phyloP scores from a whole-genome alignment of 768 basidiomycete species.

The Solioccasus polychromus region DNA sequence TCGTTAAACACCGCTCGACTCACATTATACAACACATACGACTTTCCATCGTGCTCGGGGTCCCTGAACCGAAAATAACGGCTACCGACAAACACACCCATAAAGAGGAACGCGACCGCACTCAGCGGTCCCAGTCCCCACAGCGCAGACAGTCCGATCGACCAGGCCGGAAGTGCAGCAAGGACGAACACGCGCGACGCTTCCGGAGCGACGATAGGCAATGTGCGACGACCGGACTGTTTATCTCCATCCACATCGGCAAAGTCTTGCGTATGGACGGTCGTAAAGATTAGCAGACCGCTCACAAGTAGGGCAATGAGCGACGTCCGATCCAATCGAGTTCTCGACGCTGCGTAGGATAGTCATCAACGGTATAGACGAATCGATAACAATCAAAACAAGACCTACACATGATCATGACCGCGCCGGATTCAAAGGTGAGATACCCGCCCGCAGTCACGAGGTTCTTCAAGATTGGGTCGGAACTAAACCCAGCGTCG shows the following conservation, averaged over 20 bases:
- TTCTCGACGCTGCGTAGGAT: slow-evolving; percentile 8
- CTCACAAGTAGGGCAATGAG: slow-evolving; percentile 24
- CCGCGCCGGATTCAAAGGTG: slow-evolving; percentile 35
- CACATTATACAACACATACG: slow-evolving; percentile 16
- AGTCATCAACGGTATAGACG: too few species aligned
- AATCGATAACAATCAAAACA: not conserved
- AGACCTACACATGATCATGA: slow-evolving; percentile 23
- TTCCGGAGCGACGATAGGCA: slow-evolving; percentile 26
- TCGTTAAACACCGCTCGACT: not conserved
- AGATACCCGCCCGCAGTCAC: slow-evolving; percentile 32
- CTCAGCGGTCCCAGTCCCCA: slow-evolving; percentile 11
- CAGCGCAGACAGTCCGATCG: slow-evolving; percentile 1
- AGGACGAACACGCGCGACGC: slow-evolving; percentile 12
- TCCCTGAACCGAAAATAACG: slow-evolving; percentile 13
- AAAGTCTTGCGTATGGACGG: slow-evolving; percentile 38
- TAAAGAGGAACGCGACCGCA: slow-evolving; percentile 5
- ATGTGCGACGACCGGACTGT: slow-evolving; percentile 27
- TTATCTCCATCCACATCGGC: slow-evolving; percentile 31
- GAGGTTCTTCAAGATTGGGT: slow-evolving; percentile 31
- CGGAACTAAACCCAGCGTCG: slow-evolving; percentile 24
- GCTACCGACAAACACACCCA: slow-evolving; percentile 14
- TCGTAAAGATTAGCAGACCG: slow-evolving; percentile 31
- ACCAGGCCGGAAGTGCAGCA: slow-evolving; percentile 12
- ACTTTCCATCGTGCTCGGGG: slow-evolving; percentile 5
- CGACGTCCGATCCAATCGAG: slow-evolving; percentile 11